phyloP scores from a whole-genome alignment of 176 grass and related monocot genomes.

The Hordeum marinum region DNA sequence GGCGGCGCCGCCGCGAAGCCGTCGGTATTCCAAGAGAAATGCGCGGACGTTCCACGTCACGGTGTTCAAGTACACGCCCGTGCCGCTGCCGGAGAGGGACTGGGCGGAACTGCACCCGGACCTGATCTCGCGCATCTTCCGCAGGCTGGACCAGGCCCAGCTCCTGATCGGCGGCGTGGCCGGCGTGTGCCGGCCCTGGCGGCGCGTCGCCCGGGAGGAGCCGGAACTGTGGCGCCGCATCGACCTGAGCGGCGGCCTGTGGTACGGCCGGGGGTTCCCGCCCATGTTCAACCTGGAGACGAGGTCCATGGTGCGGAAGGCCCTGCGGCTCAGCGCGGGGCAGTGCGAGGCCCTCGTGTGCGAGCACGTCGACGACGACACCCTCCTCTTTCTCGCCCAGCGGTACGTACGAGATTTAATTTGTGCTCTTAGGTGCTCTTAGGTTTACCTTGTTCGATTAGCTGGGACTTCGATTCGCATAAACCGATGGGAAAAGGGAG shows the following conservation, averaged over 20 bases:
- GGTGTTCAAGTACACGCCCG: not conserved
- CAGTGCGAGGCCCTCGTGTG: not conserved
- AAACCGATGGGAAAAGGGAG: too few species aligned
- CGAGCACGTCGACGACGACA: not conserved
- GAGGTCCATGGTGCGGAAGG: not conserved
- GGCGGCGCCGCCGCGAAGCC: not conserved
- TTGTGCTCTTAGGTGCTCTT: not conserved
- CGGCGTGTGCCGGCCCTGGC: not conserved
- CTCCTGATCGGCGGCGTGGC: not conserved
- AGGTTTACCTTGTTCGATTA: not conserved
- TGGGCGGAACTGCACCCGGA: not conserved
- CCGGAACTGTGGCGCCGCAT: conserved; percentile 23
- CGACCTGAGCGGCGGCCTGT: not conserved
- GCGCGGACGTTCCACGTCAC: not conserved
- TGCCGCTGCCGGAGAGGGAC: not conserved
- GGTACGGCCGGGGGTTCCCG: not conserved
- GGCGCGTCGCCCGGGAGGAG: not conserved
- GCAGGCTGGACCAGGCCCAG: not conserved
- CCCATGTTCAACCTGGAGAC: not conserved
- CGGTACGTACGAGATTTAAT: not conserved
- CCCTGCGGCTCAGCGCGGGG: not conserved
- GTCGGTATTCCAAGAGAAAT: not conserved
- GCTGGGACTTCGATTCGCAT: too few species aligned
- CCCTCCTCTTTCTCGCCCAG: not conserved
- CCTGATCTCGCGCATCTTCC: not conserved